Percentiles rank a stretch among this genome's conserved stretches.
Evolutionary conservation across 2,329 filamentous ascomycete genomes (phyloP).

Genomic region (Calonectria multiphialidica): DNA sequence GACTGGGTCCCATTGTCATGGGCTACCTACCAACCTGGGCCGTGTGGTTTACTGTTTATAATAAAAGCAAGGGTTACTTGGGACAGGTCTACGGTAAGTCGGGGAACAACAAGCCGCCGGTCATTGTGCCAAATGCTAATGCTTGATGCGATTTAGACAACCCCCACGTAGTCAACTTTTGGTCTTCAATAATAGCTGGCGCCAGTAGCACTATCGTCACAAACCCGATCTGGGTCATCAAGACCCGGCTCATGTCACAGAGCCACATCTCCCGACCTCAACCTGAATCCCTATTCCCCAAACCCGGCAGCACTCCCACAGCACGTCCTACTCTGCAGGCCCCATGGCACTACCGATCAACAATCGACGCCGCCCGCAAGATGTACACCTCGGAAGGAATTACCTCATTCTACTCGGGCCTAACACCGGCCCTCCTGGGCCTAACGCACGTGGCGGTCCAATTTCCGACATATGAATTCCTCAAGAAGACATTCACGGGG

Average conservation of each 20-base stretch:
- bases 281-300: slow-evolving; percentile 59
- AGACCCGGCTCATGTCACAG: slow-evolving; percentile 98
- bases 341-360: slow-evolving; percentile 93
- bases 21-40: slow-evolving; percentile 98
- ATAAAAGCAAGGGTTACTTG: slow-evolving; percentile 84
- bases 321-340: slow-evolving; percentile 68
- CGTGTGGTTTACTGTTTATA: slow-evolving; percentile 97
- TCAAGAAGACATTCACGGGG: slow-evolving; percentile 92
- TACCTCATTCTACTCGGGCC: slow-evolving; percentile 92
- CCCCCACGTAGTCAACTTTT: slow-evolving; percentile 83
- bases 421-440: slow-evolving; percentile 91
- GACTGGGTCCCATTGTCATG: slow-evolving; percentile 92
- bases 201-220: slow-evolving; percentile 94
- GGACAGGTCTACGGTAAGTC: slow-evolving; percentile 72
- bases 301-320: slow-evolving; percentile 66
- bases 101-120: neutral
- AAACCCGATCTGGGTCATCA: slow-evolving; percentile 99
- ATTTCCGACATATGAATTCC: slow-evolving; percentile 94
- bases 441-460: slow-evolving; percentile 97
- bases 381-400: slow-evolving; percentile 96
- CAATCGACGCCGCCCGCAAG: slow-evolving; percentile 90
- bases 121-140: slow-evolving; percentile 25
- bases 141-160: slow-evolving; percentile 66
- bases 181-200: slow-evolving; percentile 91
- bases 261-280: slow-evolving; percentile 60